A percentile compares a stretch with the other conserved stretches of the same genome.
These are phyloP conservation scores for Sarcodon sp. DNA, from an alignment of 768 basidiomycete genomes.

Conservation along the genomic window DNA sequence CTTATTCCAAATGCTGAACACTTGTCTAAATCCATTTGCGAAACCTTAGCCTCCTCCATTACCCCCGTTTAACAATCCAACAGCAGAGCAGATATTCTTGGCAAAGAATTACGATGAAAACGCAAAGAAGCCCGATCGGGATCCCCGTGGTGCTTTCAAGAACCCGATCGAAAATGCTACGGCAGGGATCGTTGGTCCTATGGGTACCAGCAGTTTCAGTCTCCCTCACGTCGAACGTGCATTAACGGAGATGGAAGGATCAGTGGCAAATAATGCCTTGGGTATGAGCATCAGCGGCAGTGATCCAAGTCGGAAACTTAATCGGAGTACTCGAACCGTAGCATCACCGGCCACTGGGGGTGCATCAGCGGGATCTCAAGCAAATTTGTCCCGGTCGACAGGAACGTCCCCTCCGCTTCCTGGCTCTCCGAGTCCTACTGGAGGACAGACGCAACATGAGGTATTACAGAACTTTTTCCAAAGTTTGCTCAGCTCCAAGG, in stretches of 20 bases:
- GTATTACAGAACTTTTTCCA: slow-evolving; percentile 85
- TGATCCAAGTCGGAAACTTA: slow-evolving; percentile 19
- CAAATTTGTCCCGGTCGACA: slow-evolving; percentile 11
- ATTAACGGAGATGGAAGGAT: slow-evolving; percentile 75
- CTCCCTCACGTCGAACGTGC: slow-evolving; percentile 84
- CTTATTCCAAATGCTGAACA: not conserved
- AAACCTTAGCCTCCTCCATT: slow-evolving; percentile 41
- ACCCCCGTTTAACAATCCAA: slow-evolving; percentile 70
- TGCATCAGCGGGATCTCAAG: slow-evolving; percentile 13
- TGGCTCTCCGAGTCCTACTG: slow-evolving; percentile 28
- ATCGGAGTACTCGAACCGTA: slow-evolving; percentile 7
- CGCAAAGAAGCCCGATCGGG: slow-evolving; percentile 70
- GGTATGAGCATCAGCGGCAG: slow-evolving; percentile 14
- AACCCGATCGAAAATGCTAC: slow-evolving; percentile 51
- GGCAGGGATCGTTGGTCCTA: slow-evolving; percentile 84
- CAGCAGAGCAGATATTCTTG: slow-evolving; percentile 85
- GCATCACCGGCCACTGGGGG: slow-evolving; percentile 7
- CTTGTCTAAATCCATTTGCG: not conserved
- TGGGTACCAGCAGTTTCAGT: slow-evolving; percentile 77
- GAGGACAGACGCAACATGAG: slow-evolving; percentile 65
- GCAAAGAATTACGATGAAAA: slow-evolving; percentile 87
- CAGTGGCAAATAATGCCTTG: slow-evolving; percentile 17
- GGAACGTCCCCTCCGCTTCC: slow-evolving; percentile 3
- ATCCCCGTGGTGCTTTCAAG: slow-evolving; percentile 81
- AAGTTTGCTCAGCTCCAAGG: slow-evolving; percentile 61